A percentile compares a stretch with the other conserved stretches of the same genome.
phyloP scores from a whole-genome alignment of 2,329 filamentous ascomycete genomes.

The Karstenula rhodostoma region DNA sequence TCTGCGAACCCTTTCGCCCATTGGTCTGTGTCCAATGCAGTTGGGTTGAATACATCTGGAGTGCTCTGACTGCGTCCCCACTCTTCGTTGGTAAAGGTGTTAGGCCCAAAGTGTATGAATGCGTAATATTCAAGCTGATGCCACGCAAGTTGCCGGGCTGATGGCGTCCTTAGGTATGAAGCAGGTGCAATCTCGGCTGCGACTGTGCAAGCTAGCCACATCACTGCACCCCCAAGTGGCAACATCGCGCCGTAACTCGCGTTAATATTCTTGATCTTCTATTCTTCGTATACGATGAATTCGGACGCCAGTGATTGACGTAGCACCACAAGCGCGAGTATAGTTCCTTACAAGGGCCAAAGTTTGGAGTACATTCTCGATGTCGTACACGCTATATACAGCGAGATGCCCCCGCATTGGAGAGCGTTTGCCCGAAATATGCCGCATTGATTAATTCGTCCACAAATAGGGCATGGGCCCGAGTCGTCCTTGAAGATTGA shows the following conservation, averaged over 20 bases:
- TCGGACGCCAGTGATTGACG: background rate
- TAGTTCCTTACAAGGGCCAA: background rate
- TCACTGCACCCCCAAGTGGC: background rate
- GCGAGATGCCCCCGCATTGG: background rate
- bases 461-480: background rate
- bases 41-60: conserved; percentile 24
- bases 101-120: conserved; percentile 28
- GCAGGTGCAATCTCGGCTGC: conserved; percentile 11
- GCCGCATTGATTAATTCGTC: conserved; percentile 1
- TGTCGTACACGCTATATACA: background rate
- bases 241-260: background rate
- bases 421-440: background rate
- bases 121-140: conserved; percentile 24
- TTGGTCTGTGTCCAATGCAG: conserved; percentile 24
- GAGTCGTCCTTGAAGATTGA: background rate
- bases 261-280: background rate
- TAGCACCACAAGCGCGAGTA: background rate
- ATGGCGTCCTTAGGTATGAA: conserved; percentile 22
- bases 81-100: conserved; percentile 29
- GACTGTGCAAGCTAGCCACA: background rate
- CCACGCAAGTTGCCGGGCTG: conserved; percentile 23
- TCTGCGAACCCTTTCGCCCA: conserved; percentile 27
- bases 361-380: background rate
- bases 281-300: background rate
- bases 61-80: conserved; percentile 24